Evolutionary conservation across 2,329 filamentous ascomycete species (phyloP).

Genomic region (Cercospora sojina): DNA sequence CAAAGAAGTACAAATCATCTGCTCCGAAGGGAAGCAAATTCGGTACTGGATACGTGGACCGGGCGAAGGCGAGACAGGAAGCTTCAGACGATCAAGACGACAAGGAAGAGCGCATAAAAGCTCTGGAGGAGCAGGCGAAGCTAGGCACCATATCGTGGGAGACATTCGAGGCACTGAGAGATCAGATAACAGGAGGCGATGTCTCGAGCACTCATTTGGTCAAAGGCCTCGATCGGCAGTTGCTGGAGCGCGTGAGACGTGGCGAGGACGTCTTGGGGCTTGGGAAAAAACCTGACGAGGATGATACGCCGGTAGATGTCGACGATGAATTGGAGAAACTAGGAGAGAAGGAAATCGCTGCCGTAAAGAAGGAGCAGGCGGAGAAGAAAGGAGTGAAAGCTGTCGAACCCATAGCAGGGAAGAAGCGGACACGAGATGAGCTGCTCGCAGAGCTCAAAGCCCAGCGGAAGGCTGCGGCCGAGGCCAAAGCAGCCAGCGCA

Average conservation of each 20-base stretch:
- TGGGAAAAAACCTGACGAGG: conserved; percentile 35
- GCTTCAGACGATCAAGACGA: conserved; percentile 55
- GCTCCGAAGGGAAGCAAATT: conserved; percentile 81
- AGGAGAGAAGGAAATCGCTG: conserved; percentile 66
- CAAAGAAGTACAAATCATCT: conserved; percentile 69
- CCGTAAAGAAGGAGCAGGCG: conserved; percentile 59
- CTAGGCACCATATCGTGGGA: conserved; percentile 77
- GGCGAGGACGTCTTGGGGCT: conserved; percentile 60
- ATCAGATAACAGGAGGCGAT: conserved; percentile 79
- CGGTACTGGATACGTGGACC: conserved; percentile 78
- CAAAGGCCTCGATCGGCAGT: conserved; percentile 84
- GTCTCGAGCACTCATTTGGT: conserved; percentile 79
- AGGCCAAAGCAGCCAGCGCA: conserved; percentile 45
- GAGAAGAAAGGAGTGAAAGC: conserved; percentile 54
- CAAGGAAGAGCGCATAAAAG: conserved; percentile 66
- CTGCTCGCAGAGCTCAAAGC: conserved; percentile 61
- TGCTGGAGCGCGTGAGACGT: conserved; percentile 66
- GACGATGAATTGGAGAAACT: conserved; percentile 54
- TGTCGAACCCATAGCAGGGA: conserved; percentile 44
- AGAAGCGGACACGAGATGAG: conserved; percentile 57
- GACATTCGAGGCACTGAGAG: conserved; percentile 72
- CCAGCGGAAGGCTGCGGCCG: conserved; percentile 49
- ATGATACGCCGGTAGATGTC: conserved; percentile 32
- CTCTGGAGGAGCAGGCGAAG: conserved; percentile 78
- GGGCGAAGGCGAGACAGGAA: conserved; percentile 63